Conservation (phyloP, 169 alveolate species). For the Blepharisma undulans region DNA sequence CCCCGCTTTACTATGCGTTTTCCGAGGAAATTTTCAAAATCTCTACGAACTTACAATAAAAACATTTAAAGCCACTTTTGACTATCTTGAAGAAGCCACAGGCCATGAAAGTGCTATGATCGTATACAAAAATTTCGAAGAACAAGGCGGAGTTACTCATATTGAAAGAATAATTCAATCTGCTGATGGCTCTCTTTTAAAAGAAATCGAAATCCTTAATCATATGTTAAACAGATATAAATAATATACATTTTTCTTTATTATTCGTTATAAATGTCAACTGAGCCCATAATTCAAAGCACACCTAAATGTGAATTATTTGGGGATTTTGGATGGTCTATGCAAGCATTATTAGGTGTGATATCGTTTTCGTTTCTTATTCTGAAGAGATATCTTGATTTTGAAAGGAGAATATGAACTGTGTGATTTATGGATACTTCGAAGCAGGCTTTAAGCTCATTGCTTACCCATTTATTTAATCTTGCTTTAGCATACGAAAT, state of each 20-base stretch:
- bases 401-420: conserved; percentile 21
- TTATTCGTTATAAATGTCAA: background rate
- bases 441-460: conserved; percentile 14
- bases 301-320: conserved; percentile 20
- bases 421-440: conserved; percentile 38
- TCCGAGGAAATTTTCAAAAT: background rate
- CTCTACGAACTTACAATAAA: background rate
- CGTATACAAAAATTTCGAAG: background rate
- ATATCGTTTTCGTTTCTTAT: conserved; percentile 1
- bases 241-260: background rate
- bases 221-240: background rate
- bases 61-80: background rate
- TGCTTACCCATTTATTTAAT: conserved; percentile 13
- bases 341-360: conserved; percentile 23
- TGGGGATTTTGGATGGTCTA: conserved; percentile 32
- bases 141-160: background rate
- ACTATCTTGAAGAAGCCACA: background rate
- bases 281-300: background rate
- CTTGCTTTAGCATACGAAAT: background rate
- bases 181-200: background rate
- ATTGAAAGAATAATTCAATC: background rate
- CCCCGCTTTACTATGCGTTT: background rate
- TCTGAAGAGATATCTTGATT: conserved; percentile 15
- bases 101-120: background rate
- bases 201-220: background rate